Evolutionary conservation across 2,329 filamentous ascomycete genomes (phyloP).

Genomic region (Epichloe typhina): DNA sequence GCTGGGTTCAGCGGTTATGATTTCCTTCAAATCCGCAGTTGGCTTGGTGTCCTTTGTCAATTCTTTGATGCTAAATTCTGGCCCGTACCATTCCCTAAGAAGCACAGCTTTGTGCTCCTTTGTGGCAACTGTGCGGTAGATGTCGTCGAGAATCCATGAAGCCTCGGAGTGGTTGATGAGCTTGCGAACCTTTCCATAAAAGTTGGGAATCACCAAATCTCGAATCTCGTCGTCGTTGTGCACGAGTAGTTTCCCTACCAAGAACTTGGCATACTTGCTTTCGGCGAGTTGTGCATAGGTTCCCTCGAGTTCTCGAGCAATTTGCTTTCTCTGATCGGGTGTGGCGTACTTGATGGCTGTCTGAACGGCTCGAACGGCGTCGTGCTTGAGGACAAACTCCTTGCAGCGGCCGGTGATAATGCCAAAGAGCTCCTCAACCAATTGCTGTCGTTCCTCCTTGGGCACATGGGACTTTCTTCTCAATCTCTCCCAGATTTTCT

Average conservation of each 20-base stretch:
- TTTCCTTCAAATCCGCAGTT: conserved; percentile 58
- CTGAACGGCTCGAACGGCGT: conserved; percentile 91
- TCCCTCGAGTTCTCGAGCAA: conserved; percentile 75
- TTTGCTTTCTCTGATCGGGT: conserved; percentile 68
- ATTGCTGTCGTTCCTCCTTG: conserved; percentile 71
- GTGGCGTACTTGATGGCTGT: conserved; percentile 94
- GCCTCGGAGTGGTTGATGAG: conserved; percentile 94
- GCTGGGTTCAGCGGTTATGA: conserved; percentile 65
- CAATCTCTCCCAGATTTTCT: conserved; percentile 94
- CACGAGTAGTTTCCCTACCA: conserved; percentile 92
- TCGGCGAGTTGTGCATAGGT: conserved; percentile 77
- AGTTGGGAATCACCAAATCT: conserved; percentile 82
- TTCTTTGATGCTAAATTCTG: conserved; percentile 78
- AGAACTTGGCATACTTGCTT: conserved; percentile 93
- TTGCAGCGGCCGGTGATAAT: conserved; percentile 86
- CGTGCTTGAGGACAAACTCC: conserved; percentile 97
- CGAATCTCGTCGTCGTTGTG: conserved; percentile 79
- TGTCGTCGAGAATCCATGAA: conserved; percentile 94
- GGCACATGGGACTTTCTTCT: conserved; percentile 89
- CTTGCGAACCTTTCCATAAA: conserved; percentile 85
- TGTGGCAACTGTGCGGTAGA: conserved; percentile 81
- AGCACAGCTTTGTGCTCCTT: conserved; percentile 74
- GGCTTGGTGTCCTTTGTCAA: conserved; percentile 37
- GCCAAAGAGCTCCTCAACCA: conserved; percentile 79
- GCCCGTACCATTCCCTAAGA: conserved; percentile 89